Evolutionary conservation across 164 flowering plant species (phyloP).

Genomic region (Euptelea pleiosperma): DNA sequence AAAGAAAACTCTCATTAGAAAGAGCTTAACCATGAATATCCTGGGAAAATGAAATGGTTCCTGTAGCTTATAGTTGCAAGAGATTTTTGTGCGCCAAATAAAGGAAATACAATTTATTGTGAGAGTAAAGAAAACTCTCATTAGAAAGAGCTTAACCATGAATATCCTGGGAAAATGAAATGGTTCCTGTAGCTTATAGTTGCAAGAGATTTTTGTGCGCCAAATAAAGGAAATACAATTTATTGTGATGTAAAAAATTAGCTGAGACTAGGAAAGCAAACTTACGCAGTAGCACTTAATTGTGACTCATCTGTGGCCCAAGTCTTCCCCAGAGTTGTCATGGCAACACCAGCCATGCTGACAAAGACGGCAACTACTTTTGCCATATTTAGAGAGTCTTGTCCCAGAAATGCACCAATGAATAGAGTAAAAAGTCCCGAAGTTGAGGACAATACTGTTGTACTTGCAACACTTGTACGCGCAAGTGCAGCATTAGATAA

Average conservation of each 20-base stretch:
- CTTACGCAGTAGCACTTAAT: constrained; percentile 52
- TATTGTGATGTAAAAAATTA: background rate
- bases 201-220: background rate
- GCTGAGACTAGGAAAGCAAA: constrained; percentile 3
- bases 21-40: background rate
- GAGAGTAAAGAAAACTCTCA: background rate
- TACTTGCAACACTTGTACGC: constrained; percentile 96
- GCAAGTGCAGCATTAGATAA: constrained; percentile 96
- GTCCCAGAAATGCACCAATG: constrained; percentile 76
- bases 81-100: background rate
- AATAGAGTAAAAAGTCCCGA: constrained; percentile 98
- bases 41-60: background rate
- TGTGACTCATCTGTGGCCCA: constrained; percentile 93
- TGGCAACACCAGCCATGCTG: constrained; percentile 93
- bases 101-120: background rate
- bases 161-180: background rate
- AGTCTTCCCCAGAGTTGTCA: constrained; percentile 98
- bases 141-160: background rate
- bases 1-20: background rate
- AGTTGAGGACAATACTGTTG: constrained; percentile 93
- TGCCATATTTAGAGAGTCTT: constrained; percentile 77
- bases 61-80: background rate
- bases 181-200: background rate
- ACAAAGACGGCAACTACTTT: constrained; percentile 92
- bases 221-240: background rate